Conservation (phyloP, 139 green algal genomes). For the Marvania coccoides region DNA sequence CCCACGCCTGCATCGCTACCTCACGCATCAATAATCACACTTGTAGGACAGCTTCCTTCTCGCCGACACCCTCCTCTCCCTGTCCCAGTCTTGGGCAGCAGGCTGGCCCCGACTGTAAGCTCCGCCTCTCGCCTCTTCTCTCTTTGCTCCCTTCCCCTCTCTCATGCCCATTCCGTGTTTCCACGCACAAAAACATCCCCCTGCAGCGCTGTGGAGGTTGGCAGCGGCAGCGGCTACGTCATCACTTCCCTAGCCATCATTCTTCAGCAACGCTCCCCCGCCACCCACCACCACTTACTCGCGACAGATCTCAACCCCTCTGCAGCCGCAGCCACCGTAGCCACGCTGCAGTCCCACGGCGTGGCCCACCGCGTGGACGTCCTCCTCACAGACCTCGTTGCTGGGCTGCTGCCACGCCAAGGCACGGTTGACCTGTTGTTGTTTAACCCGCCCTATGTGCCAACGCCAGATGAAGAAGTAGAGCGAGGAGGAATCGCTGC, state of each 20-base stretch:
- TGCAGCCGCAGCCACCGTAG: slow-evolving; percentile 38
- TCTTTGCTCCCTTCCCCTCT: background rate
- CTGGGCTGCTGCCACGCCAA: slow-evolving; percentile 18
- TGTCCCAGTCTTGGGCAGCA: background rate
- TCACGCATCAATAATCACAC: background rate
- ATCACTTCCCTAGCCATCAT: slow-evolving; percentile 64
- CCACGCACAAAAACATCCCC: background rate
- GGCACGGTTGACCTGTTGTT: slow-evolving; percentile 57
- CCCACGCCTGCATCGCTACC: background rate
- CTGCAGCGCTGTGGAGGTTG: slow-evolving; percentile 65
- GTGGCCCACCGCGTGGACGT: slow-evolving; percentile 35
- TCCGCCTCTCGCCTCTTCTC: background rate
- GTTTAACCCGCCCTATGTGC: slow-evolving; percentile 98
- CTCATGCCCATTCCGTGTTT: background rate
- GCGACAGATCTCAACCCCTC: slow-evolving; percentile 55
- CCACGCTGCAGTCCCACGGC: slow-evolving; percentile 50
- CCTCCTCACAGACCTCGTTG: slow-evolving; percentile 33
- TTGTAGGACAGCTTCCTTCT: slow-evolving; percentile 72
- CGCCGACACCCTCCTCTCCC: slow-evolving; percentile 43
- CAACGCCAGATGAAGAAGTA: slow-evolving; percentile 87
- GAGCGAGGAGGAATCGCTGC: slow-evolving; percentile 43
- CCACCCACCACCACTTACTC: slow-evolving; percentile 13
- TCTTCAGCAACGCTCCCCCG: slow-evolving; percentile 12
- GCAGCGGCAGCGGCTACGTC: slow-evolving; percentile 79
- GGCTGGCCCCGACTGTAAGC: slow-evolving; percentile 9